Evolutionary conservation across 2,329 filamentous ascomycete genomes (phyloP).

Genomic region (Fusarium clavum): DNA sequence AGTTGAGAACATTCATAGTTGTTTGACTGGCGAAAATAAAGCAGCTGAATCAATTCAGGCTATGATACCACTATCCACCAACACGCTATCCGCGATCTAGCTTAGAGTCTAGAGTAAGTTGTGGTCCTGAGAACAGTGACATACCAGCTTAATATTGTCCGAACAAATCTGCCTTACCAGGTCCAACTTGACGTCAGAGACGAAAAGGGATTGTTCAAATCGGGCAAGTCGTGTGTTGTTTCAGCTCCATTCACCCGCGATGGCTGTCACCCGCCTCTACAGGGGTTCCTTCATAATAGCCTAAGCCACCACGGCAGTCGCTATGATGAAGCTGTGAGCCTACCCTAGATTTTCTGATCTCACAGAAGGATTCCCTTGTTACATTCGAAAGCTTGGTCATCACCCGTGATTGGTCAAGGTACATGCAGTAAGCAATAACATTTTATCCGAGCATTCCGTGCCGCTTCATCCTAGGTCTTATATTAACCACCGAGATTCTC

Average conservation of each 20-base stretch:
- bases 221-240: conserved; percentile 17
- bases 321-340: neutral
- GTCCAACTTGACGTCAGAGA: conserved; percentile 11
- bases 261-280: neutral
- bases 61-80: too few species aligned
- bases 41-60: too few species aligned
- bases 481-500: neutral
- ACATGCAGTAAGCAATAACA: neutral
- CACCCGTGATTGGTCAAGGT: conserved; percentile 11
- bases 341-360: neutral
- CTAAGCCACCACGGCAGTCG: neutral
- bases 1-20: too few species aligned
- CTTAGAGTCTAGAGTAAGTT: too few species aligned
- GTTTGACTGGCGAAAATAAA: too few species aligned
- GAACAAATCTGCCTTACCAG: neutral
- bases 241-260: conserved; percentile 8
- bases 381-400: neutral
- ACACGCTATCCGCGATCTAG: too few species aligned
- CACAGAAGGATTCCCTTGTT: neutral
- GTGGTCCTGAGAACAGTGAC: neutral
- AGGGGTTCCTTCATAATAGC: neutral
- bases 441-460: too few species aligned
- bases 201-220: neutral
- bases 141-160: neutral
- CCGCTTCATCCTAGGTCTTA: neutral